phyloP scores from a whole-genome alignment of 2,329 filamentous ascomycete genomes.

The Dothideomycetes sp. region DNA sequence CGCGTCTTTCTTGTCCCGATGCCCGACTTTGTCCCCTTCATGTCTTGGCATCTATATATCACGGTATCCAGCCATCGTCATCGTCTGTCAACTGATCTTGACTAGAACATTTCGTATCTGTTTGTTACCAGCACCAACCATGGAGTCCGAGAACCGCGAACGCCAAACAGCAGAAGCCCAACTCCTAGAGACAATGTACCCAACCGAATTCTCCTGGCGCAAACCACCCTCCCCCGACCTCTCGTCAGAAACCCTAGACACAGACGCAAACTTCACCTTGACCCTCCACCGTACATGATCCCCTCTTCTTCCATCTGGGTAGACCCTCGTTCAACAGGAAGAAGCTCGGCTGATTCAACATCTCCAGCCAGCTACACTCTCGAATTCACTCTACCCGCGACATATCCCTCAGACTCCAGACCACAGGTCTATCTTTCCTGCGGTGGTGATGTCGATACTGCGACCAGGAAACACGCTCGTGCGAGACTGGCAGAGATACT shows the following conservation, averaged over 20 bases:
- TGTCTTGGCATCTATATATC: too few species aligned
- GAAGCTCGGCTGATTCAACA: constrained; percentile 8
- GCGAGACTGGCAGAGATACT: constrained; percentile 8
- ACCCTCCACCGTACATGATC: constrained; percentile 11
- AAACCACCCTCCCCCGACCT: constrained; percentile 6
- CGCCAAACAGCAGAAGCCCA: constrained; percentile 15
- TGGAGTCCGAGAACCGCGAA: constrained; percentile 11
- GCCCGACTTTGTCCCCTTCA: too few species aligned
- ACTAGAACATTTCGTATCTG: too few species aligned
- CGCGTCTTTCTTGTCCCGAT: too few species aligned
- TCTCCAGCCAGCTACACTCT: constrained; percentile 13
- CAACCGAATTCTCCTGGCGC: constrained; percentile 17
- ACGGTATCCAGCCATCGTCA: too few species aligned
- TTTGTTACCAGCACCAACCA: too few species aligned
- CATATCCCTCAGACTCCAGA: constrained; percentile 12
- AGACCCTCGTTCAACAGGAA: neutral
- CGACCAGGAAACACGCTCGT: constrained; percentile 14
- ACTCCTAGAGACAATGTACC: constrained; percentile 17
- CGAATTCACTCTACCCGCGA: constrained; percentile 13
- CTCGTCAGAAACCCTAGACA: neutral
- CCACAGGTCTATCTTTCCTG: constrained; percentile 15
- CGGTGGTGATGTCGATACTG: constrained; percentile 9
- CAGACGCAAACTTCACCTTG: constrained; percentile 11
- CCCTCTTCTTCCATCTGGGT: neutral
- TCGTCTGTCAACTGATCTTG: too few species aligned